Conservation (phyloP, 768 basidiomycete species). For the Suillus hirtellus region DNA sequence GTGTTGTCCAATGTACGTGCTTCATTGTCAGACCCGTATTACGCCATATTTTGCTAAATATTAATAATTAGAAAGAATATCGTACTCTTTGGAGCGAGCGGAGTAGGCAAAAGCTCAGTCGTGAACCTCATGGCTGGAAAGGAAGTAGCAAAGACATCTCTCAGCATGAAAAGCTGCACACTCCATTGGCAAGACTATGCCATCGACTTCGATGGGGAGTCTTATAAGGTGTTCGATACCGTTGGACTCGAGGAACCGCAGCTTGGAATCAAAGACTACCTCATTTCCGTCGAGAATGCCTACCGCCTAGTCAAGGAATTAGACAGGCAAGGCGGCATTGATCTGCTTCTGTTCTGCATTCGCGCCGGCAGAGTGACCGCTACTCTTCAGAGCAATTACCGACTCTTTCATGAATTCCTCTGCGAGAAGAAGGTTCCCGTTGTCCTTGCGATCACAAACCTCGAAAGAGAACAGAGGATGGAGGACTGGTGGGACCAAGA, state of each 20-base stretch:
- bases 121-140: constrained; percentile 39
- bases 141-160: constrained; percentile 25
- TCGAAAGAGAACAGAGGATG: constrained; percentile 39
- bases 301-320: constrained; percentile 36
- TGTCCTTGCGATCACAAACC: constrained; percentile 33
- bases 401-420: constrained; percentile 28
- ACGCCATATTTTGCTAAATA: too few species aligned
- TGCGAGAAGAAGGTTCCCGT: background rate
- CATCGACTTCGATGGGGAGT: constrained; percentile 23
- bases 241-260: constrained; percentile 34
- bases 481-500: constrained; percentile 27
- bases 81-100: too few species aligned
- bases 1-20: too few species aligned
- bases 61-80: too few species aligned
- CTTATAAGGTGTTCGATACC: constrained; percentile 34
- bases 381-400: constrained; percentile 31
- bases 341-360: constrained; percentile 42
- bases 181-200: constrained; percentile 30
- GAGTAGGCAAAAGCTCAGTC: constrained; percentile 16
- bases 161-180: constrained; percentile 35
- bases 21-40: too few species aligned
- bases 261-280: constrained; percentile 19
- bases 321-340: constrained; percentile 34
- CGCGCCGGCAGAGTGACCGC: constrained; percentile 38
- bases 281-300: constrained; percentile 32